Evolutionary conservation across 495 filamentous ascomycete genomes (phyloP), one percentile per base, ranked within the genome.

Genomic region (Penicillium alfredii): DNA sequence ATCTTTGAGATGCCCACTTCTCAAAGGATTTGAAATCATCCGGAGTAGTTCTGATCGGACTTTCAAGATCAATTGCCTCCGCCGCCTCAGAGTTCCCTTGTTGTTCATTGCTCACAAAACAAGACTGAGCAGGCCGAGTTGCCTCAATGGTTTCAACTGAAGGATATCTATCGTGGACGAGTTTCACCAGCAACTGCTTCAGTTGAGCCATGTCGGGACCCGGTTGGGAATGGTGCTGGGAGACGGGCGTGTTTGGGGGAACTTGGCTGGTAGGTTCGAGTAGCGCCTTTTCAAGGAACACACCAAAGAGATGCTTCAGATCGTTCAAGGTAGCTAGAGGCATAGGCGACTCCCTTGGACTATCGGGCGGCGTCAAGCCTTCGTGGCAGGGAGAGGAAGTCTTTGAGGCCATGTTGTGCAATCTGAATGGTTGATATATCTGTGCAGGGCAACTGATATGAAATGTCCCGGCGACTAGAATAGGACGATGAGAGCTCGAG

Each of bases 1-100:
- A 24, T n/a, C 8, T 4, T 8, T 24, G 22, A 24, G 22, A 46
- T 27, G 47, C 42, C 47, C 40, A 55, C 22, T 42, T 45, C 25
- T 44, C 31, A 40, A 54, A 54, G 17, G 40, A 47, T 33, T 50
- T 46, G 33, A 47, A 54, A 38, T 54, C 42, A 34, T 44, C 46
- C 11, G 42, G 32, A 5, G 50, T 47, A 14, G 50, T 54, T 32
- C 35, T 27, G 30, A 54, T 54, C n/a, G 39, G 45, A 36, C n/a
- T 14, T n/a, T 42, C 28, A 27, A 47, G 49, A 42, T 42, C 44
- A 35, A 37, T 30, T 22, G 15, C 38, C 30, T 48, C 44, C 43
- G 21, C 30, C 21, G 14, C 40, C 44, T 37, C 11, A 40, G 28
- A n/a, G 4, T 33, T 31, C 28, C 39, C 33, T 39, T 31, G 42